phyloP scores from a whole-genome alignment of 2,329 filamentous ascomycete genomes.

The Fusarium buxicola region DNA sequence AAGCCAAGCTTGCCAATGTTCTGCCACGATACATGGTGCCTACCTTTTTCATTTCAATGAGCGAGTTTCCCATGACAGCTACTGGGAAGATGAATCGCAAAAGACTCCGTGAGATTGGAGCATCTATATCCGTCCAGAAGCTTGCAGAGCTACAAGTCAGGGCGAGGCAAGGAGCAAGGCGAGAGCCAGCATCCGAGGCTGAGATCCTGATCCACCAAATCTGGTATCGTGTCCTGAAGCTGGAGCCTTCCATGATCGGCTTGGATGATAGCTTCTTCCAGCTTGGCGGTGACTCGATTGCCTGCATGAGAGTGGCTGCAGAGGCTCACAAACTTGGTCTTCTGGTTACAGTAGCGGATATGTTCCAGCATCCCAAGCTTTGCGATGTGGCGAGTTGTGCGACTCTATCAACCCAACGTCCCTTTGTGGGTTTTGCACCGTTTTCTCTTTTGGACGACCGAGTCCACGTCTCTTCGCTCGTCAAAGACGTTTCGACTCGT shows the following conservation, averaged over 20 bases:
- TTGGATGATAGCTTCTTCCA: slow-evolving; percentile 61
- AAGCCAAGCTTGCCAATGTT: neutral
- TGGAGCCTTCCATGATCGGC: slow-evolving; percentile 51
- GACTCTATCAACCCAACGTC: no score
- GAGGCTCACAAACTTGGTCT: slow-evolving; percentile 7
- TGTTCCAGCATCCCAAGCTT: slow-evolving; percentile 13
- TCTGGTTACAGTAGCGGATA: slow-evolving; percentile 7
- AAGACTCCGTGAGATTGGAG: slow-evolving; percentile 9
- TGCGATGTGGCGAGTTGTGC: slow-evolving; percentile 13
- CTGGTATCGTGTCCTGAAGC: slow-evolving; percentile 53
- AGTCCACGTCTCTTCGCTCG: no score
- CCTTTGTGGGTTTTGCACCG: no score
- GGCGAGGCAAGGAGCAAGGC: neutral
- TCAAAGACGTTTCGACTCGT: no score
- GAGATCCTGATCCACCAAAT: slow-evolving; percentile 27
- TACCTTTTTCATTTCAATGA: slow-evolving; percentile 12
- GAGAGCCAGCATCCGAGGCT: slow-evolving; percentile 4
- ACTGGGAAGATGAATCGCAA: slow-evolving; percentile 29
- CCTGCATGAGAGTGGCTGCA: slow-evolving; percentile 61
- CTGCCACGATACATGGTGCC: slow-evolving; percentile 34
- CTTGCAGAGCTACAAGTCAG: neutral
- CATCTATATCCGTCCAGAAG: neutral
- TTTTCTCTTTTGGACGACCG: no score
- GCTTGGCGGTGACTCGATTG: slow-evolving; percentile 61
- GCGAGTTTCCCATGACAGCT: slow-evolving; percentile 19